These are phyloP conservation scores for Cruciata laevipes DNA, from an alignment of 257 asterid genomes.

Conservation along the genomic window DNA sequence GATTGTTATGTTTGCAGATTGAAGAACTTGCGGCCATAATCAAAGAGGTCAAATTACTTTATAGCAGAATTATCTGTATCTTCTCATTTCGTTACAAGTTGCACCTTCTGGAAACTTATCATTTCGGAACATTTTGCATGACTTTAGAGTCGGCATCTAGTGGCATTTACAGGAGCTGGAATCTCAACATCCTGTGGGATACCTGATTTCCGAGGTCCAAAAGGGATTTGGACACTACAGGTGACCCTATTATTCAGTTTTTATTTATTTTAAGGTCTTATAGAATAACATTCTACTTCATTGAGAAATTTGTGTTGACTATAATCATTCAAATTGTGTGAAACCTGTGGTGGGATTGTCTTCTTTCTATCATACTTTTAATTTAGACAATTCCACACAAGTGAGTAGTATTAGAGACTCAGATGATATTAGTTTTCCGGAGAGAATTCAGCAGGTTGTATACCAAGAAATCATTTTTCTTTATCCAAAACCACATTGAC, in stretches of 20 bases:
- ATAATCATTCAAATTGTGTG: neutral
- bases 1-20: conserved; percentile 43
- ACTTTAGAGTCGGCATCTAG: conserved; percentile 91
- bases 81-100: neutral
- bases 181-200: conserved; percentile 96
- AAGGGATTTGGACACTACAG: conserved; percentile 98
- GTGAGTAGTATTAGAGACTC: neutral
- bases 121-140: conserved; percentile 12
- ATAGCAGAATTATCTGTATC: neutral
- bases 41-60: conserved; percentile 47
- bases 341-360: neutral
- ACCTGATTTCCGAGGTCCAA: conserved; percentile 99
- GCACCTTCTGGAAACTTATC: neutral
- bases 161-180: conserved; percentile 97
- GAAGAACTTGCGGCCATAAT: conserved; percentile 64
- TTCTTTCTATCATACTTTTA: neutral
- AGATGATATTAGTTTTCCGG: neutral
- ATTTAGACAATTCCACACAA: neutral
- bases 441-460: neutral
- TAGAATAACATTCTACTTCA: neutral
- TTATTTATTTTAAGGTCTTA: neutral
- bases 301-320: neutral
- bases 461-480: neutral
- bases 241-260: conserved; percentile 21
- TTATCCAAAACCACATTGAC: neutral